phyloP scores from a whole-genome alignment of 2,329 filamentous ascomycete species.

The Aspergillus nomiae region DNA sequence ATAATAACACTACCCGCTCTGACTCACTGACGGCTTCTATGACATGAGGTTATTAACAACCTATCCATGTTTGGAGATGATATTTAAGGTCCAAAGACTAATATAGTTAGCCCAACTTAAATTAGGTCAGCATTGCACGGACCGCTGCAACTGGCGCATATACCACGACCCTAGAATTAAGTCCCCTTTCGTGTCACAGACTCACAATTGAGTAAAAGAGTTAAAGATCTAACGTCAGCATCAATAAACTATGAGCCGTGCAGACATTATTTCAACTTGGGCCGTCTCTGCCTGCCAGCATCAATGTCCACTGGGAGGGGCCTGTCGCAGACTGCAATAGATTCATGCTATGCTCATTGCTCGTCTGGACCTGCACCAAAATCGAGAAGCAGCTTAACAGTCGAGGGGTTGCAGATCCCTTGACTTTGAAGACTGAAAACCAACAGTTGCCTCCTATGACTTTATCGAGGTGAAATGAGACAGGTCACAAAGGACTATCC shows the following conservation, averaged over 20 bases:
- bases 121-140: background rate
- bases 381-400: background rate
- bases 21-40: background rate
- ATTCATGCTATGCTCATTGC: background rate
- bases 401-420: background rate
- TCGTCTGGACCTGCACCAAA: background rate
- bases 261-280: background rate
- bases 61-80: background rate
- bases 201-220: background rate
- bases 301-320: too few species aligned
- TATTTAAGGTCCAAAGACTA: background rate
- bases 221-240: background rate
- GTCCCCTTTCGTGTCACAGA: too few species aligned
- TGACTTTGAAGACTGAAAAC: background rate
- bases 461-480: background rate
- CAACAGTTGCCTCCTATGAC: background rate
- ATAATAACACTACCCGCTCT: background rate
- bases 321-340: background rate
- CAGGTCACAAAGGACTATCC: background rate
- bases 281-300: background rate
- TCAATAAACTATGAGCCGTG: background rate
- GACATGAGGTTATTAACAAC: background rate
- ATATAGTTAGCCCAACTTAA: background rate
- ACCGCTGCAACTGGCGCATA: background rate
- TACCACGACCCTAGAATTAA: background rate